These are phyloP conservation scores for Hibiscus syriacus DNA, from an alignment of 345 rosid genomes.

Conservation along the genomic window DNA sequence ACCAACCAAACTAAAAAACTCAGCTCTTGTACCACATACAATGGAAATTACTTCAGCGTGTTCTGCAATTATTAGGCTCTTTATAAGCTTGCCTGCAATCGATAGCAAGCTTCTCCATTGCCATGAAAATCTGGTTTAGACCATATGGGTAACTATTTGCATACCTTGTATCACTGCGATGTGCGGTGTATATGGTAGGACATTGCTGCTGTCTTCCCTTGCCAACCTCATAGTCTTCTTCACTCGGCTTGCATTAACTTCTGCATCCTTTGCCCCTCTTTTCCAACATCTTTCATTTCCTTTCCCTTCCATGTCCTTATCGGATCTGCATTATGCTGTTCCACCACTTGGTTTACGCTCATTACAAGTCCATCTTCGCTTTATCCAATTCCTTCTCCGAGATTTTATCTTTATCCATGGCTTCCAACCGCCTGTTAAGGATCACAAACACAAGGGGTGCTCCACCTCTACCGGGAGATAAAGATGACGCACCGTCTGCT, in stretches of 20 bases:
- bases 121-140: conserved; percentile 26
- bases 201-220: conserved; percentile 6
- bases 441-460: conserved; percentile 40
- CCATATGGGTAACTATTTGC: conserved; percentile 17
- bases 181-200: not conserved
- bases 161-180: conserved; percentile 4
- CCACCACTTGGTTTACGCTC: not conserved
- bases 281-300: conserved; percentile 31
- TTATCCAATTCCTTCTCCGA: conserved; percentile 30
- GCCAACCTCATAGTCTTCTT: conserved; percentile 13
- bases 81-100: conserved; percentile 20
- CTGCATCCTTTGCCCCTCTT: conserved; percentile 33
- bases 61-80: conserved; percentile 16
- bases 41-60: not conserved
- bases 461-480: conserved; percentile 9
- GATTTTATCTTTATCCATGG: conserved; percentile 27
- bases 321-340: conserved; percentile 16
- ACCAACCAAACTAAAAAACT: no score
- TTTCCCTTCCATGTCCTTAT: conserved; percentile 38
- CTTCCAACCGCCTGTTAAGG: conserved; percentile 42
- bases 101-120: conserved; percentile 34
- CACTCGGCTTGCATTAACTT: conserved; percentile 18
- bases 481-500: conserved; percentile 14
- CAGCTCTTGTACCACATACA: no score
- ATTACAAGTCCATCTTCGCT: not conserved